Percentiles rank a stretch among this genome's conserved stretches.
Conservation (phyloP, 768 basidiomycete species). For the Russula sp. region DNA sequence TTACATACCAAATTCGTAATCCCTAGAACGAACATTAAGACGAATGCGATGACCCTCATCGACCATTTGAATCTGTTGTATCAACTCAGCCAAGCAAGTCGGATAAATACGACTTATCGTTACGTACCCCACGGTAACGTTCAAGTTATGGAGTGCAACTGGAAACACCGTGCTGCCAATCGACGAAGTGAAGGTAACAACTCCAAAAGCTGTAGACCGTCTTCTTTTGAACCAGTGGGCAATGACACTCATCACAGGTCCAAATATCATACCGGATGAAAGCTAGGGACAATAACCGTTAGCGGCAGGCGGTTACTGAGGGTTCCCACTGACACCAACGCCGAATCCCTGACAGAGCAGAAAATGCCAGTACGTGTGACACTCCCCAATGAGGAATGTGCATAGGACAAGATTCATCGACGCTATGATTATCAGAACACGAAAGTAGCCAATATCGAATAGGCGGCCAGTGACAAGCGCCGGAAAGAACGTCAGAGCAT, state of each 20-base stretch:
- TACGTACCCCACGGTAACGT: constrained; percentile 46
- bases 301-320: neutral
- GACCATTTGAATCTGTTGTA: constrained; percentile 65
- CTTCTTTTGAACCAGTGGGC: constrained; percentile 68
- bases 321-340: constrained; percentile 47
- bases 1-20: constrained; percentile 43
- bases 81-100: neutral
- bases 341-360: constrained; percentile 66
- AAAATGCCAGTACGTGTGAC: constrained; percentile 71
- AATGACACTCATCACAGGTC: constrained; percentile 49
- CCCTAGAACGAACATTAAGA: constrained; percentile 45
- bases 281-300: constrained; percentile 19
- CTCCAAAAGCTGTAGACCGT: constrained; percentile 50
- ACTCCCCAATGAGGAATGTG: constrained; percentile 64
- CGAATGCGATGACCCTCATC: constrained; percentile 60
- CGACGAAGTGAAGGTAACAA: constrained; percentile 58
- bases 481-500: constrained; percentile 54
- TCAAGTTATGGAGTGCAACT: constrained; percentile 48
- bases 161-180: constrained; percentile 65
- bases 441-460: constrained; percentile 68
- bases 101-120: neutral
- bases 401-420: constrained; percentile 45
- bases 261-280: constrained; percentile 48
- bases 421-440: constrained; percentile 38
- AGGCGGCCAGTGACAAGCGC: constrained; percentile 58